Evolutionary conservation across 1,139 yeast species (phyloP).

Genomic region (Candida frijolesensis): DNA sequence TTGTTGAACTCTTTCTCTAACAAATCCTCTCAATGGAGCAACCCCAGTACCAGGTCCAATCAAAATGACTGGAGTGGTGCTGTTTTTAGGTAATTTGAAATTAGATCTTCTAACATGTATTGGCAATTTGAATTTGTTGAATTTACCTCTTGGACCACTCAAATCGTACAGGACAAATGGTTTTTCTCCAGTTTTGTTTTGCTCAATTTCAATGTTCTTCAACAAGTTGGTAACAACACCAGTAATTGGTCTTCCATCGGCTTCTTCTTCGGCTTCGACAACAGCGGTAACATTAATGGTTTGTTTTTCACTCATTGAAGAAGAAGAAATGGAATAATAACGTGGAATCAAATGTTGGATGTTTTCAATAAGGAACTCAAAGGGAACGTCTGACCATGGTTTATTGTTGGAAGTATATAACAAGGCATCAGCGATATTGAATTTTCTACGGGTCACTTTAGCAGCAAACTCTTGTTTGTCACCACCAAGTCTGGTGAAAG

Average conservation of each 20-base stretch:
- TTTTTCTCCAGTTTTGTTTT: slow-evolving; percentile 48
- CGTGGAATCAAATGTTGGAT: slow-evolving; percentile 87
- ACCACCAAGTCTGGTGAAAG: slow-evolving; percentile 57
- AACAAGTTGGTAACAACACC: slow-evolving; percentile 94
- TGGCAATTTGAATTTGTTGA: slow-evolving; percentile 64
- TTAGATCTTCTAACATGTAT: slow-evolving; percentile 94
- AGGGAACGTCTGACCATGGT: slow-evolving; percentile 78
- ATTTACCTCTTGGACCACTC: slow-evolving; percentile 77
- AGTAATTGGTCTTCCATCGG: slow-evolving; percentile 47
- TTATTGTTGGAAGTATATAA: slow-evolving; percentile 59
- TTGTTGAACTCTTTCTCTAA: slow-evolving; percentile 70
- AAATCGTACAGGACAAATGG: slow-evolving; percentile 67
- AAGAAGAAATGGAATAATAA: slow-evolving; percentile 94
- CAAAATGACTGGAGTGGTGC: slow-evolving; percentile 82
- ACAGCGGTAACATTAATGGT: slow-evolving; percentile 86
- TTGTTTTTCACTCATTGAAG: slow-evolving; percentile 76
- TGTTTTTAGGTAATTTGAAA: slow-evolving; percentile 89
- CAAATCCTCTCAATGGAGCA: slow-evolving; percentile 94
- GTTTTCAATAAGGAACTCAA: slow-evolving; percentile 80
- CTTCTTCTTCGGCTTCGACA: slow-evolving; percentile 72
- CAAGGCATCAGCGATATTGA: slow-evolving; percentile 79
- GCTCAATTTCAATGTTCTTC: slow-evolving; percentile 67
- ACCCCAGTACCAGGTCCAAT: slow-evolving; percentile 99
- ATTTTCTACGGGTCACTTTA: slow-evolving; percentile 60
- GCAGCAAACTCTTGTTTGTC: slow-evolving; percentile 70